Evolutionary conservation across 768 basidiomycete genomes (phyloP).

Genomic region (Xanthoconium stramineum): DNA sequence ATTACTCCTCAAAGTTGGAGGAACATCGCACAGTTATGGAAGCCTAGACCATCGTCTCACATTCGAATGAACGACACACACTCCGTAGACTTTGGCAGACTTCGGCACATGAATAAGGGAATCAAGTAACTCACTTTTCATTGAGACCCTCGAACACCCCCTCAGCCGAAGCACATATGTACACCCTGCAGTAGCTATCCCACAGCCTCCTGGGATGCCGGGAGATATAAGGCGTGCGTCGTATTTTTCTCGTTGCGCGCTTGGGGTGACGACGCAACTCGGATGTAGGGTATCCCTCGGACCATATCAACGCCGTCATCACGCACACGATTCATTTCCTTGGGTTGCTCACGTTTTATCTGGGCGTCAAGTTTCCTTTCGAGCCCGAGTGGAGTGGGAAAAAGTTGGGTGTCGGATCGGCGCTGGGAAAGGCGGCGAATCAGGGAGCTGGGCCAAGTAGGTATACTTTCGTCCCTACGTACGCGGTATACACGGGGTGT

Average conservation of each 20-base stretch:
- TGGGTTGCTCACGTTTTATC: constrained; percentile 73
- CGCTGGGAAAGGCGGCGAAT: constrained; percentile 61
- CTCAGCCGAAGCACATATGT: too few species aligned
- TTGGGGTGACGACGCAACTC: not conserved
- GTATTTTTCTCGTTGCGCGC: too few species aligned
- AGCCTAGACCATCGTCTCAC: too few species aligned
- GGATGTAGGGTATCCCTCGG: constrained; percentile 69
- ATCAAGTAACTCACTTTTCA: too few species aligned
- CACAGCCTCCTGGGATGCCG: too few species aligned
- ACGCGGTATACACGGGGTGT: not conserved
- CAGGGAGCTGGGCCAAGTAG: constrained; percentile 71
- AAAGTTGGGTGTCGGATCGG: constrained; percentile 74
- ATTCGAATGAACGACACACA: too few species aligned
- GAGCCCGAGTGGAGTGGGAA: constrained; percentile 69
- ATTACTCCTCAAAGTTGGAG: too few species aligned
- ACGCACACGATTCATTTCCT: constrained; percentile 81
- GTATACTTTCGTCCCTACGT: constrained; percentile 2
- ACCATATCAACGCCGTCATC: constrained; percentile 86
- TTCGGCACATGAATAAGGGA: too few species aligned
- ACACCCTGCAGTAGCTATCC: too few species aligned
- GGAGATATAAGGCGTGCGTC: constrained; percentile 74
- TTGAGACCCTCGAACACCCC: too few species aligned
- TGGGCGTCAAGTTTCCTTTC: constrained; percentile 82
- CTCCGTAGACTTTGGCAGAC: too few species aligned
- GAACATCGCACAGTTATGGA: too few species aligned